Evolutionary conservation across 495 filamentous ascomycete species (phyloP), one percentile per base, ranked within the genome.

Genomic region (Cenococcum geophilum): DNA sequence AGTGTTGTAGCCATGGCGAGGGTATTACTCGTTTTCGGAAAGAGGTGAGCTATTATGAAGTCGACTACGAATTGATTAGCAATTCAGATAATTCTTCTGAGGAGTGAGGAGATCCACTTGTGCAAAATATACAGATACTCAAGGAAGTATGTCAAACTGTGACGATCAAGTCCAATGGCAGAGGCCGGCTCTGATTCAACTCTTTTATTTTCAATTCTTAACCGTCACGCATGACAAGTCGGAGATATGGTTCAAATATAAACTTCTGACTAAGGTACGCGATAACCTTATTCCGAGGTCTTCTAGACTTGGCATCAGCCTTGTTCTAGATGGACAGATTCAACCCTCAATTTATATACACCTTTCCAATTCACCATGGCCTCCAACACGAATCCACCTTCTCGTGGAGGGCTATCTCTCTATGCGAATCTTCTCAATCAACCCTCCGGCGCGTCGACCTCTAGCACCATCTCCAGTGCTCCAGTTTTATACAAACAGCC

Each of bases 401-500:
- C 37, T 10, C 36, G 40, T 20, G n/a, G 9, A 21, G 76, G 73
- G 53, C 68, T 83, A 43, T 83, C 82, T 10, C 79, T 88, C 6
- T 88, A 88, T 68, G 84, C 84, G 40, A 81, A 86, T 59, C 76
- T 88, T 27, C 79, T 88, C 22, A 16, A 9, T 23, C 49, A 52
- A 32, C 10, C 21, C 9, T 18, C 45, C 1, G 80, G 82, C 45
- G 72, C 80, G 4, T 75, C 76, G 49, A 72, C 74, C n/a, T 71
- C 82, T 0, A 81, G 82, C 16, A 84, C 86, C 2, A 88, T 92
- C 59, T 89, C 90, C 14, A 79, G 85, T 58, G 88, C 84, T 5
- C 90, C 91, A 0, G 86, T 93, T n/a, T 78, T 85, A 37, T 95
- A 91, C 76, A 83, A 86, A 55, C 80, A 83, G 63, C 57, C 71